phyloP scores from a whole-genome alignment of 1,139 yeast species.

The Keqinozyma sinolaborantium region DNA sequence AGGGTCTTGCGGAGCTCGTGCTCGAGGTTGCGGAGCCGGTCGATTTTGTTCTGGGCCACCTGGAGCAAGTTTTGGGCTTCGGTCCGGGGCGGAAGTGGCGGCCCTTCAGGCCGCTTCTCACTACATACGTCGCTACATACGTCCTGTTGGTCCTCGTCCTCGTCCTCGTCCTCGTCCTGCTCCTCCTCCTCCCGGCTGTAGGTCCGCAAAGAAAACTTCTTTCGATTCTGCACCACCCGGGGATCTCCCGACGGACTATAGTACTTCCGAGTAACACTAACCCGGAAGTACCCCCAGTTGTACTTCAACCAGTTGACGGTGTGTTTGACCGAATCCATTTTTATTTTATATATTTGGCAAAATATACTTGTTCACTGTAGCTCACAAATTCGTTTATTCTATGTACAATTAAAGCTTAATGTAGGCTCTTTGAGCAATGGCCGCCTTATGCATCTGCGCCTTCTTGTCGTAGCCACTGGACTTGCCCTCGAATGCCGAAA shows the following conservation, averaged over 20 bases:
- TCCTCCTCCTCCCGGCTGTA: no score
- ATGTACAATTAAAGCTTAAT: conserved; percentile 34
- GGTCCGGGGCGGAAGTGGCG: conserved; percentile 1
- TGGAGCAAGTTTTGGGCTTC: not conserved
- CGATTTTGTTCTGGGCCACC: not conserved
- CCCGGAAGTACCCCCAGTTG: conserved; percentile 25
- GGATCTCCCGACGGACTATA: conserved; percentile 45
- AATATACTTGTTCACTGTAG: not conserved
- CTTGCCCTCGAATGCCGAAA: conserved; percentile 73
- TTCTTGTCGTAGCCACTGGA: conserved; percentile 84
- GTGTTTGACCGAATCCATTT: conserved; percentile 4
- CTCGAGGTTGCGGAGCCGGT: not conserved
- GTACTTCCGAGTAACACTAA: conserved; percentile 39
- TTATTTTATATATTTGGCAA: not conserved
- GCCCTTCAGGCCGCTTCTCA: no score
- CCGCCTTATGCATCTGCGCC: conserved; percentile 78
- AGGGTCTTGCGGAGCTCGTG: not conserved
- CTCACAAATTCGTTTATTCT: conserved; percentile 3
- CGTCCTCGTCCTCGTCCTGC: no score
- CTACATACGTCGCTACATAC: no score
- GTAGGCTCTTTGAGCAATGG: conserved; percentile 79
- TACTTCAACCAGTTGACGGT: conserved; percentile 20
- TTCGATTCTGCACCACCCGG: conserved; percentile 34
- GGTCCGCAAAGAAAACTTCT: no score
- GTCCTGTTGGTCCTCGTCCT: no score